A percentile compares a stretch with the other conserved stretches of the same genome.
Evolutionary conservation across 768 basidiomycete genomes (phyloP).

Genomic region (Serpula lacrymans): DNA sequence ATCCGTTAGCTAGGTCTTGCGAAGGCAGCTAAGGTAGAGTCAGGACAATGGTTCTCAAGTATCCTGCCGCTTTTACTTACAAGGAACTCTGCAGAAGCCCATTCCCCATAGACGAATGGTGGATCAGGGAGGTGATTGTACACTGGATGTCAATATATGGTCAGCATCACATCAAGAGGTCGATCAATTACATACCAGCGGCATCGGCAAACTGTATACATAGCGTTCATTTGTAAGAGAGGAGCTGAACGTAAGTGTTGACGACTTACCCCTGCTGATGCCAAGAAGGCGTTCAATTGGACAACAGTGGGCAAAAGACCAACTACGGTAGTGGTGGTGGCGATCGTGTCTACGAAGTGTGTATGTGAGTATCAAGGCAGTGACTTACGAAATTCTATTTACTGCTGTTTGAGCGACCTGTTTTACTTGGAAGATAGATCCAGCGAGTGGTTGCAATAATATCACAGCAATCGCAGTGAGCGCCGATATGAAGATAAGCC

Average conservation of each 20-base stretch:
- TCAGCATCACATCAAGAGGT: conserved; percentile 13
- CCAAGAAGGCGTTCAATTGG: conserved; percentile 50
- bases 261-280: conserved; percentile 52
- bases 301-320: conserved; percentile 43
- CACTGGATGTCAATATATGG: conserved; percentile 23
- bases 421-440: conserved; percentile 26
- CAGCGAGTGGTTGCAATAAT: conserved; percentile 57
- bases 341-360: conserved; percentile 32
- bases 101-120: conserved; percentile 48
- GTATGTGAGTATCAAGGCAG: conserved; percentile 33
- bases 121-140: conserved; percentile 49
- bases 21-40: conserved; percentile 37
- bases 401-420: conserved; percentile 15
- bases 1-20: conserved; percentile 45
- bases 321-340: conserved; percentile 40
- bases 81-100: conserved; percentile 53
- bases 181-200: conserved; percentile 35
- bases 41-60: neutral
- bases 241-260: neutral
- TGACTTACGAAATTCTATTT: too few relatives aligned
- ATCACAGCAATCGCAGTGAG: conserved; percentile 43
- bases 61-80: conserved; percentile 27
- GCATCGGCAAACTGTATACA: conserved; percentile 38
- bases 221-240: neutral
- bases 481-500: conserved; percentile 50